Evolutionary conservation across 2,329 filamentous ascomycete species (phyloP), one percentile per base, ranked within the genome.

Genomic region (Talaromyces atroroseus): DNA sequence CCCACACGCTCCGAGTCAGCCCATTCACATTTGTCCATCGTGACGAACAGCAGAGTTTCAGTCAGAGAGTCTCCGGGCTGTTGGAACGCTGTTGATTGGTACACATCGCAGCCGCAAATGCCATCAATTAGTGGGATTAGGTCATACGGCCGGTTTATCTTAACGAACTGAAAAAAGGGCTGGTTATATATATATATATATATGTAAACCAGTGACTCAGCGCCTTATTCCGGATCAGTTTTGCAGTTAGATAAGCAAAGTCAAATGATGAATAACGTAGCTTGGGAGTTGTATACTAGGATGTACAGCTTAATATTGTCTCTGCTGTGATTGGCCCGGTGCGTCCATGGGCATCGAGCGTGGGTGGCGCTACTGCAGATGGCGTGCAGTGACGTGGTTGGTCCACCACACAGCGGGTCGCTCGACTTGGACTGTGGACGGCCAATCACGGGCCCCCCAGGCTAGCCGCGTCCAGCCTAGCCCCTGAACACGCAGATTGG

Each of bases 321-420:
- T 20, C 3, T 4, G 1, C 11, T 42, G 34, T 54, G 45, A 54
- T 54, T 54, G 52, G 52, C 12, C 21, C 21, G 24, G 52, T 44
- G 52, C 42, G 52, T 54, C 52, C 5, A 12, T 40, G 3, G 16
- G 16, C n/a, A 20, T 40, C n/a, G 24, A 4, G 24, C 24, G 44
- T 40, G 52, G n/a, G 36, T 18, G 32, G 44, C 42, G 51, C 44
- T 40, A 36, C 20, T 26, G 52, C 21, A 54, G 20, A 38, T 18
- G 29, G 42, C 21, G 32, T 48, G 23, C 42, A 49, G 52, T 49
- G 45, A 54, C 45, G 45, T 54, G 52, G 52, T 54, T 54, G 52
- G 52, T 23, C 20, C 21, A 54, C 18, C 52, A 23, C 11, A 14
- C 7, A n/a, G 24, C 14, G 42, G 26, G 20, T 8, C 16, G 16